These are phyloP conservation scores for Gloeophyllum trabeum DNA, from an alignment of 768 basidiomycete species.

Conservation along the genomic window DNA sequence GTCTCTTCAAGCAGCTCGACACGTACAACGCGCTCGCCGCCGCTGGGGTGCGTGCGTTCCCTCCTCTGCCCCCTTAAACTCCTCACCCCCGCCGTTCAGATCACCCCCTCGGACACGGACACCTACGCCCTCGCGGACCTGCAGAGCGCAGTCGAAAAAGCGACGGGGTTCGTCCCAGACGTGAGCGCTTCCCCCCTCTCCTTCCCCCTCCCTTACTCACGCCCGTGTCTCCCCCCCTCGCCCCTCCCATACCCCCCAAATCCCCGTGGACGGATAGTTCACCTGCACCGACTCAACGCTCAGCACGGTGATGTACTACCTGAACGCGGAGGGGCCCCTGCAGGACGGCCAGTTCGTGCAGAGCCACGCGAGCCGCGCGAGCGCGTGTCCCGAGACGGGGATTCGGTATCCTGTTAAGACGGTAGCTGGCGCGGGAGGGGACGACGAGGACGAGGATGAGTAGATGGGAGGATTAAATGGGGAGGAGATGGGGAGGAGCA, in stretches of 20 bases:
- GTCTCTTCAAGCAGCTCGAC: not conserved
- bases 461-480: too few relatives aligned
- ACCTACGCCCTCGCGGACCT: constrained; percentile 4
- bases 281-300: not conserved
- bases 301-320: constrained; percentile 5
- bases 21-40: not conserved
- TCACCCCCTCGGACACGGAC: constrained; percentile 4
- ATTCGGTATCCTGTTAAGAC: not conserved
- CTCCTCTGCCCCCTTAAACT: not conserved
- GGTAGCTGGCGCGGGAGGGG: too few relatives aligned
- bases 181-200: too few relatives aligned
- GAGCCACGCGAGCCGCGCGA: not conserved
- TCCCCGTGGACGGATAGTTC: too few relatives aligned
- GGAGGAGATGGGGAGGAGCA: too few relatives aligned
- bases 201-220: not conserved
- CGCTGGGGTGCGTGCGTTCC: not conserved
- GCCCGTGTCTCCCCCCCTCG: not conserved
- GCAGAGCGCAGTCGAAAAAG: constrained; percentile 1
- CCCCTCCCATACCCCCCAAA: not conserved
- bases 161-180: constrained; percentile 4
- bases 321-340: constrained; percentile 5
- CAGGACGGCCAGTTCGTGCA: constrained; percentile 4
- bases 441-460: too few relatives aligned
- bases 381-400: not conserved
- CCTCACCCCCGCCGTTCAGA: not conserved